Conservation (phyloP, 139 green algal genomes). For the Trebouxia sp. region DNA sequence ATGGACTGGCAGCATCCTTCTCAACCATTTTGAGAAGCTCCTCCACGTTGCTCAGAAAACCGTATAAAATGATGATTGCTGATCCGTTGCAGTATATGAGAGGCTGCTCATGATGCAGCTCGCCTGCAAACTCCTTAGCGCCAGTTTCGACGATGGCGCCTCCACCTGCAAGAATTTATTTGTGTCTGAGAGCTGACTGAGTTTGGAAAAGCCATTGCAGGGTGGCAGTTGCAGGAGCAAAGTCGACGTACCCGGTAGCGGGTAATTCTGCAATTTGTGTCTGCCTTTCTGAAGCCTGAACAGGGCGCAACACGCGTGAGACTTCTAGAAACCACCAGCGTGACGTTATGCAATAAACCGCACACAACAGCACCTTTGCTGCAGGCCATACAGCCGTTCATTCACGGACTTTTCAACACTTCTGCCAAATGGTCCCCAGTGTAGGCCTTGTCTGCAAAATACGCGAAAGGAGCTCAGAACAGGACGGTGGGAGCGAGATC, state of each 20-base stretch:
- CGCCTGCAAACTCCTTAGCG: constrained; percentile 6
- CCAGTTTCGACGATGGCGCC: background rate
- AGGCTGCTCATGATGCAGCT: constrained; percentile 15
- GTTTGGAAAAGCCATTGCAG: too few relatives aligned
- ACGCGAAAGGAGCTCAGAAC: background rate
- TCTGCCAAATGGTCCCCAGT: background rate
- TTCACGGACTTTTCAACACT: constrained; percentile 17
- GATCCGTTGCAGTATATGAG: background rate
- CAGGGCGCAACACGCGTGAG: too few relatives aligned
- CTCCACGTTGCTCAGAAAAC: constrained; percentile 60
- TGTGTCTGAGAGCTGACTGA: too few relatives aligned
- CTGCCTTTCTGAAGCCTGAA: constrained; percentile 18
- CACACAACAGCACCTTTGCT: background rate
- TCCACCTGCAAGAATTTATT: background rate
- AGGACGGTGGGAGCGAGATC: background rate
- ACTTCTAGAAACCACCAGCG: too few relatives aligned
- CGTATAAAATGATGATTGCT: constrained; percentile 29
- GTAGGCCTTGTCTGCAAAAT: background rate
- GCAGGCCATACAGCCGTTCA: constrained; percentile 8
- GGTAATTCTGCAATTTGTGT: background rate
- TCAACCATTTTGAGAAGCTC: constrained; percentile 48
- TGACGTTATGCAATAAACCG: too few relatives aligned
- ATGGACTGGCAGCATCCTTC: background rate
- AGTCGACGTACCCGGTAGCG: background rate
- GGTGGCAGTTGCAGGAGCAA: background rate